phyloP scores from a whole-genome alignment of 2,329 filamentous ascomycete species.

The Pyrenochaeta sp. region DNA sequence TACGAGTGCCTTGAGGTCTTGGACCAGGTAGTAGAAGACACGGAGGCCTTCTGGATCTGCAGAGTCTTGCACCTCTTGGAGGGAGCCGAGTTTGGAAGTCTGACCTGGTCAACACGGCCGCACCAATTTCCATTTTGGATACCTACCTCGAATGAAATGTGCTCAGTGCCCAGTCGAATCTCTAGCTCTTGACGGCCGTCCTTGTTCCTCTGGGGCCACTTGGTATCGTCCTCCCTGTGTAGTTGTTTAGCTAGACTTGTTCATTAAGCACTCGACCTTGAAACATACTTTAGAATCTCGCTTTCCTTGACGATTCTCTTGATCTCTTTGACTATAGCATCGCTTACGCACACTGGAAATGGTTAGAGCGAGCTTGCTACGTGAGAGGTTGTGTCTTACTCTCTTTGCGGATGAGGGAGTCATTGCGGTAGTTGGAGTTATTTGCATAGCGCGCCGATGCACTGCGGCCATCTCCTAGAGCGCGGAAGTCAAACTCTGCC shows the following conservation, averaged over 20 bases:
- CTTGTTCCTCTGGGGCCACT: constrained; percentile 99
- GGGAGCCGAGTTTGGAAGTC: constrained; percentile 97
- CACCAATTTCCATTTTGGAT: background rate
- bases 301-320: constrained; percentile 96
- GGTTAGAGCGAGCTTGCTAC: constrained; percentile 7
- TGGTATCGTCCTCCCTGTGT: constrained; percentile 89
- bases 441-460: constrained; percentile 97
- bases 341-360: constrained; percentile 90
- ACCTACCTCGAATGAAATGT: constrained; percentile 94
- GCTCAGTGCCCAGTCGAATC: constrained; percentile 90
- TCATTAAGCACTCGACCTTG: background rate
- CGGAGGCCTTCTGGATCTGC: constrained; percentile 93
- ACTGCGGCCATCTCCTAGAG: constrained; percentile 89
- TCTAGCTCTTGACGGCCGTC: constrained; percentile 96
- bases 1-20: constrained; percentile 94
- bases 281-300: constrained; percentile 89
- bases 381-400: constrained; percentile 66
- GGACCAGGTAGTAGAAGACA: constrained; percentile 98
- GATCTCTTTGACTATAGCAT: constrained; percentile 88
- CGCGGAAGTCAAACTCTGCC: constrained; percentile 93
- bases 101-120: constrained; percentile 51
- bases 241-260: constrained; percentile 37
- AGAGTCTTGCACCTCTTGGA: constrained; percentile 96
- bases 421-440: constrained; percentile 99
- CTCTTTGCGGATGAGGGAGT: constrained; percentile 98